phyloP scores from a whole-genome alignment of 495 filamentous ascomycete genomes.

The Penicillium nucicola region DNA sequence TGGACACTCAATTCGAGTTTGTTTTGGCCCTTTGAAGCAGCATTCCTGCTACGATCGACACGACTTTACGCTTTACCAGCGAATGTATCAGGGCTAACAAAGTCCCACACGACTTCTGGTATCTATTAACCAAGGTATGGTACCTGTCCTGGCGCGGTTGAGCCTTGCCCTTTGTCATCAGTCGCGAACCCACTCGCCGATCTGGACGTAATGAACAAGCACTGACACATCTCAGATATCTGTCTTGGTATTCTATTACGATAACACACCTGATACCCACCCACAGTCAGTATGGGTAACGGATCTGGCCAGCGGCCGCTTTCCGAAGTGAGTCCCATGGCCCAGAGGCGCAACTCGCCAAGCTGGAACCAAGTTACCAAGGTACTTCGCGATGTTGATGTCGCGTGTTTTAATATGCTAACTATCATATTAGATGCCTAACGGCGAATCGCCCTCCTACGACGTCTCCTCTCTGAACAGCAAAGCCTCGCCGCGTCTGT shows the following conservation, averaged over 20 bases:
- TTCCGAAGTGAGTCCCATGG: slow-evolving; percentile 55
- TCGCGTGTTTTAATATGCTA: slow-evolving; percentile 30
- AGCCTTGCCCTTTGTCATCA: background rate
- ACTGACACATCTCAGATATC: slow-evolving; percentile 14
- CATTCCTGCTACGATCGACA: slow-evolving; percentile 36
- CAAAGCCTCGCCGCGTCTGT: slow-evolving; percentile 70
- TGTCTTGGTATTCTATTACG: background rate
- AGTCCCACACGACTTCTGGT: slow-evolving; percentile 15
- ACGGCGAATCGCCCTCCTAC: slow-evolving; percentile 69
- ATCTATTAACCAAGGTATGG: slow-evolving; percentile 23
- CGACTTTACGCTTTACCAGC: slow-evolving; percentile 16
- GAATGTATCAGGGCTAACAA: slow-evolving; percentile 18
- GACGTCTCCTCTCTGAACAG: slow-evolving; percentile 67
- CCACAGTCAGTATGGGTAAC: slow-evolving; percentile 35
- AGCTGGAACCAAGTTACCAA: slow-evolving; percentile 68
- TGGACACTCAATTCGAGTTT: background rate
- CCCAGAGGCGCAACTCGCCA: slow-evolving; percentile 66
- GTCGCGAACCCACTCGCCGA: slow-evolving; percentile 1
- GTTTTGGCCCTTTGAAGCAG: slow-evolving; percentile 9
- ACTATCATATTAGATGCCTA: slow-evolving; percentile 37
- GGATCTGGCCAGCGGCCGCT: slow-evolving; percentile 47
- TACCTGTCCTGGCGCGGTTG: background rate
- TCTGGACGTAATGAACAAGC: background rate
- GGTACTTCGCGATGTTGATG: slow-evolving; percentile 39
- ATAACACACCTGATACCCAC: background rate